A percentile compares a stretch with the other conserved stretches of the same genome.
phyloP scores from a whole-genome alignment of 495 filamentous ascomycete species.

The Gamarada debralockiae region DNA sequence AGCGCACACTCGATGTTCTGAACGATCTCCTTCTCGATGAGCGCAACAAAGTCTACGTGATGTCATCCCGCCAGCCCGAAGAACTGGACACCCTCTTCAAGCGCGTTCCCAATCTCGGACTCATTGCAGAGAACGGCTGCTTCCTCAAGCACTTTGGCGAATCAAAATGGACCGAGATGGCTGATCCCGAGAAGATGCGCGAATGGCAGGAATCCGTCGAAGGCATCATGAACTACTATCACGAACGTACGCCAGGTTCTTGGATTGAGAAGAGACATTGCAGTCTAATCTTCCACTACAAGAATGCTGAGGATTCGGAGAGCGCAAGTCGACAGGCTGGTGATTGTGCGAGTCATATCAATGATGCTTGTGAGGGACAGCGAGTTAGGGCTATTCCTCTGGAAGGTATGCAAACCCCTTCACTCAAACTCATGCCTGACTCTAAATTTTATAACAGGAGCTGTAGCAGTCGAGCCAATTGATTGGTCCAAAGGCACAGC shows the following conservation, averaged over 20 bases:
- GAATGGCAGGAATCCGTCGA: conserved; percentile 75
- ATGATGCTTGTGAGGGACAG: conserved; percentile 80
- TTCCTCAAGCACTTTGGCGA: conserved; percentile 71
- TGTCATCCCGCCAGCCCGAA: conserved; percentile 80
- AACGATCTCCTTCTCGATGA: conserved; percentile 75
- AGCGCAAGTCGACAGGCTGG: conserved; percentile 71
- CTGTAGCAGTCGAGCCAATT: conserved; percentile 74
- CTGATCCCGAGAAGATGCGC: conserved; percentile 59
- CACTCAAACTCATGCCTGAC: neutral
- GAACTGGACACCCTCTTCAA: conserved; percentile 85
- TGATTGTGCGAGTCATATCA: conserved; percentile 89
- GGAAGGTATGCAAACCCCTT: conserved; percentile 42
- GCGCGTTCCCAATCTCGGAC: conserved; percentile 69
- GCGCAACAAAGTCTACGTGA: conserved; percentile 85
- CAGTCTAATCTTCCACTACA: conserved; percentile 84
- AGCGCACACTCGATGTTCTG: conserved; percentile 72
- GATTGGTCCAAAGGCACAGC: conserved; percentile 84
- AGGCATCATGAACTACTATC: conserved; percentile 79
- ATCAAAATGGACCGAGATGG: conserved; percentile 68
- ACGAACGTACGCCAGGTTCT: conserved; percentile 80
- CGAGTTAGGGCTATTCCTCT: conserved; percentile 80
- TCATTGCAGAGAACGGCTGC: conserved; percentile 92
- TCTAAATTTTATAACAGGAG: conserved; percentile 38
- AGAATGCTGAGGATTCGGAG: conserved; percentile 69
- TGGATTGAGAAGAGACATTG: conserved; percentile 84